Conservation (phyloP, 768 basidiomycete species). For the Kwoniella sp. region DNA sequence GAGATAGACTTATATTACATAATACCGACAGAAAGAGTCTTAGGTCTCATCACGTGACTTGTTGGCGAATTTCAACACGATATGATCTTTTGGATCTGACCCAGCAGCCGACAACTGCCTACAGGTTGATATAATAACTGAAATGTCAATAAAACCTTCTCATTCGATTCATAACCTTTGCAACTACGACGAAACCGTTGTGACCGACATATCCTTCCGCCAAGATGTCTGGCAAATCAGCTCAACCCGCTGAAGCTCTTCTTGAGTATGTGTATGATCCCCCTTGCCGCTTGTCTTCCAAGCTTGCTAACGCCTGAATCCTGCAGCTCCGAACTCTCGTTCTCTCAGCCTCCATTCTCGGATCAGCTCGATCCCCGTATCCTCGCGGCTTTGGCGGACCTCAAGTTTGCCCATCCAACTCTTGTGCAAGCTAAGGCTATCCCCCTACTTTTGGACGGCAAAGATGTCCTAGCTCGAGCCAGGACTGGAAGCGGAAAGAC, state of each 20-base stretch:
- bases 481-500: constrained; percentile 97
- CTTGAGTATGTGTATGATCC: constrained; percentile 25
- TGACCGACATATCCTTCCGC: neutral
- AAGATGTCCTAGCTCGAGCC: constrained; percentile 88
- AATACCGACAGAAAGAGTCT: no score
- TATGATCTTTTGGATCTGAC: no score
- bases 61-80: neutral
- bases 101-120: neutral
- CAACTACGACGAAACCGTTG: no score
- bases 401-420: constrained; percentile 86
- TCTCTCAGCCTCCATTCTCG: constrained; percentile 63
- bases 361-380: constrained; percentile 81
- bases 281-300: neutral
- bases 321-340: constrained; percentile 43
- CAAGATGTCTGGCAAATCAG: constrained; percentile 24
- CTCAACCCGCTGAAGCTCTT: constrained; percentile 30
- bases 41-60: neutral
- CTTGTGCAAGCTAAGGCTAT: constrained; percentile 89
- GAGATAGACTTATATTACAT: no score
- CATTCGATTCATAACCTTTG: no score
- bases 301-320: constrained; percentile 2
- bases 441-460: constrained; percentile 82
- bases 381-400: constrained; percentile 83
- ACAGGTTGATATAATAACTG: neutral
- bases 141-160: neutral